Base-by-base conservation (phyloP, 176 grass and related monocot genomes). In the Panicum miliaceum region DNA sequence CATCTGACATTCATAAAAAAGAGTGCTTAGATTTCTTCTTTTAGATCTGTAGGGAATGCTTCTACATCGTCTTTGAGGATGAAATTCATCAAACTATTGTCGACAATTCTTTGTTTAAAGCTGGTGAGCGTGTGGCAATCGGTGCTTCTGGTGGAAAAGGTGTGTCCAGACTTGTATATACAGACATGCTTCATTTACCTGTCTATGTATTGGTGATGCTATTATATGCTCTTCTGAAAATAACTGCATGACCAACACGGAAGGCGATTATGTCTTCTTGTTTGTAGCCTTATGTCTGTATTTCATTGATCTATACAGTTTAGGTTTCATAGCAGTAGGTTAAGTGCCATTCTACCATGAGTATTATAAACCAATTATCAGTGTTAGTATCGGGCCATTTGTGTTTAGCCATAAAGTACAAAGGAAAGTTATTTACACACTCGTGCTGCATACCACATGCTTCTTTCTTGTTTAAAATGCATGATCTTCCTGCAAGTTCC, bases 141-240 rank as follows among this genome's bases (percentile, higher is more conserved):
- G 91, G 89, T 86, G 96, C 96, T 94, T 99, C 96, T 61, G 93
- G 93, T 83, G 96, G 96, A 64, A 99, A 99, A 94, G 91, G 93
- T 99, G 82, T 76, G 69, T 61, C 41, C 11, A 56, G 34, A 71
- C 15, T 48, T 83, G 47, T 48, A 59, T 36, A 29, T 32, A 35
- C 32, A 69, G 8, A 72, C 74, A 23, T 53, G 75, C 26, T 25
- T 53, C 34, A 7, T 64, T 72, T 15, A 25, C 37, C 10, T 47
- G 14, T 48, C 38, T 35, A 18, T 12, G 35, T 16, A 76, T 25
- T 22, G 2, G 15, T 58, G n/a, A 13, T 29, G 25, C 15, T 20
- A 46, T 27, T 14, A 46, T 20, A 43, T 29, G 45, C 42, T n/a
- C 5, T 54, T 37, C 8, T 51, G 58, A n/a, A 22, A 59, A 27